Base-by-base conservation (phyloP, 2,329 filamentous ascomycete species). In the Leptographium radiaticola region DNA sequence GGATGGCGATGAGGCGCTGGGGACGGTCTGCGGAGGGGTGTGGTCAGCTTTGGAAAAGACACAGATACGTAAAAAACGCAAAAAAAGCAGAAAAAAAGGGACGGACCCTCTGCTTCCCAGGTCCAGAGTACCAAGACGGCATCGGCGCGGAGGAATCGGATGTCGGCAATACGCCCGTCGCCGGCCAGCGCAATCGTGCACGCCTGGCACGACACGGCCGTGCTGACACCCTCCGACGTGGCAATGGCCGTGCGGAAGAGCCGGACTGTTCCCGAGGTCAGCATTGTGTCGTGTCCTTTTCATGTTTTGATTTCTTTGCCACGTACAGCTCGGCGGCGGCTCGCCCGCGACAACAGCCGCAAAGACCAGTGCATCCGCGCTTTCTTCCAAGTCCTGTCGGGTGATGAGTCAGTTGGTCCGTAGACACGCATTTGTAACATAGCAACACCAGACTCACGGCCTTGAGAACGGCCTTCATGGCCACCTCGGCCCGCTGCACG, bases 131-230 rank as follows among this genome's bases (percentile, higher is more conserved):
- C 59, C 52, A 89, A 71, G 2, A 89, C 64, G 0, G 70, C 73
- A 13, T 73, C 66, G 53, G 85, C 79, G 60, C 84, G 75, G 45
- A 87, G 73, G 61, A 89, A 88, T 62, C 84, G 83, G 15, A 85
- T 65, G 63, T 89, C 83, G 20, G 80, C 65, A 16, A 83, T 67
- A n/a, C 65, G 68, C 12, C 68, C 68, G 12, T 50, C 42, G 7
- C 67, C 62, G 1, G 65, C 68, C 2, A 80, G 65, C 36, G 66
- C 65, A 10, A 81, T 57, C 30, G 65, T 63, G 39, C 71, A 70
- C 5, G 67, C 65, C n/a, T 65, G 64, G 2, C 69, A 69, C 1
- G 65, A 60, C 4, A 68, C 61, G 39, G 66, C 65, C 53, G 71
- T 71, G 59, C 78, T 86, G 55, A 84, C 78, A 42, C 80, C 79